Evolutionary conservation across 2,329 filamentous ascomycete species (phyloP).

Genomic region (Cytospora chrysosperma): DNA sequence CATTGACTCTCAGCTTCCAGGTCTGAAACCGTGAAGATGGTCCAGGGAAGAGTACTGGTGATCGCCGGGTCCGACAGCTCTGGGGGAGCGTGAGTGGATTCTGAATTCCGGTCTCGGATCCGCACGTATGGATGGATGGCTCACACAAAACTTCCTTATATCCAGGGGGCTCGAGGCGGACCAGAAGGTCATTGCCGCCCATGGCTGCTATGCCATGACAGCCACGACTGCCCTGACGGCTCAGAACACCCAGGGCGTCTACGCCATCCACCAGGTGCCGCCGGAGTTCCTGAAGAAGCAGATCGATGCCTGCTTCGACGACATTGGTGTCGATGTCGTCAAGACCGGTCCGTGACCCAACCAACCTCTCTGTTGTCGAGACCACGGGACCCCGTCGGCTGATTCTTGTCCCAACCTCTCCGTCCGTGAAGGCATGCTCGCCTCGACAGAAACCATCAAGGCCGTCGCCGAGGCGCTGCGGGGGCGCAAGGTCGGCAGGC

Average conservation of each 20-base stretch:
- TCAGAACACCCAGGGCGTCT: constrained; percentile 86
- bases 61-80: constrained; percentile 90
- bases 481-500: constrained; percentile 51
- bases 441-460: constrained; percentile 66
- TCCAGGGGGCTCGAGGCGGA: constrained; percentile 87
- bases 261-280: constrained; percentile 77
- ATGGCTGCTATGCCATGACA: constrained; percentile 94
- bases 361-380: background rate
- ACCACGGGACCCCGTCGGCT: background rate
- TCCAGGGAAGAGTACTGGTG: constrained; percentile 62
- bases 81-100: constrained; percentile 70
- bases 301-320: constrained; percentile 79
- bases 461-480: constrained; percentile 65
- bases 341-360: constrained; percentile 69
- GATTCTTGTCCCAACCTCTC: background rate
- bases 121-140: background rate
- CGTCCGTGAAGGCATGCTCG: constrained; percentile 70
- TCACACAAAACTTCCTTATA: constrained; percentile 4
- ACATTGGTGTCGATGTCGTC: constrained; percentile 85
- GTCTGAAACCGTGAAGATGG: constrained; percentile 34
- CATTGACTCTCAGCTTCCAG: too few species aligned
- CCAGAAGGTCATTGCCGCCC: constrained; percentile 88
- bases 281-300: constrained; percentile 78
- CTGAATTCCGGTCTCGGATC: background rate
- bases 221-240: constrained; percentile 94